Percentiles rank a stretch among this genome's conserved stretches.
These are phyloP conservation scores for Boletus sensibilis DNA, from an alignment of 768 basidiomycete species.

Conservation along the genomic window DNA sequence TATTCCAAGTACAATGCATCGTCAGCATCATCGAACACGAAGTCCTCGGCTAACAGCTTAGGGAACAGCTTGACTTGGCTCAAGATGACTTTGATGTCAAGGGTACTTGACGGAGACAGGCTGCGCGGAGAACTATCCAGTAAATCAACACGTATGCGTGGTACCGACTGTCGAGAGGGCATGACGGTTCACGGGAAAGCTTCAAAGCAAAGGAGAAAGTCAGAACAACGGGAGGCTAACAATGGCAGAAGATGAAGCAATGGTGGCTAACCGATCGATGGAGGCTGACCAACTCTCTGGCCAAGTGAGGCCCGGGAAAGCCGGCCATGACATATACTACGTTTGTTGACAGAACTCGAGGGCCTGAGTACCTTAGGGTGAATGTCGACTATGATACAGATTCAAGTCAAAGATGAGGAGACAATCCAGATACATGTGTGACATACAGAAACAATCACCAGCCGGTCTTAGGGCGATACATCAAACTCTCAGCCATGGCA, in stretches of 20 bases:
- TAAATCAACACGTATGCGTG: constrained; percentile 23
- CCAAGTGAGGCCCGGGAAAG: background rate
- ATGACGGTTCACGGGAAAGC: constrained; percentile 14
- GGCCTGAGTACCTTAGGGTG: background rate
- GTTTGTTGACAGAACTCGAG: background rate
- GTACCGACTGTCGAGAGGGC: constrained; percentile 16
- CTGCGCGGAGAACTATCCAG: constrained; percentile 11
- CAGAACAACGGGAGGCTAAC: constrained; percentile 9
- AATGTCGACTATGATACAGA: constrained; percentile 7
- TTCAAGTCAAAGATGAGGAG: constrained; percentile 9
- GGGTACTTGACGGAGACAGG: constrained; percentile 23
- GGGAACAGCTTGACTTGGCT: constrained; percentile 11
- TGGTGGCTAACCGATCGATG: constrained; percentile 21
- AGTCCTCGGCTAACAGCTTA: constrained; percentile 23
- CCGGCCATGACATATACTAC: background rate
- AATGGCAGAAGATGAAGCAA: background rate
- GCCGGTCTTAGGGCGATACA: constrained; percentile 6
- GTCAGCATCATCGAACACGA: constrained; percentile 17
- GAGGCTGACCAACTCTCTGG: constrained; percentile 23
- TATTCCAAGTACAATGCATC: constrained; percentile 10
- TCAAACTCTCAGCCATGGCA: constrained; percentile 34
- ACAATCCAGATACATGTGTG: constrained; percentile 18
- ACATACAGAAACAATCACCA: constrained; percentile 22
- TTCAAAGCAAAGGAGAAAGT: constrained; percentile 7
- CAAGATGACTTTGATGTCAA: constrained; percentile 28